Evolutionary conservation across 78 protist genomes (phyloP).

Genomic region (Dictyostelium intermedium): DNA sequence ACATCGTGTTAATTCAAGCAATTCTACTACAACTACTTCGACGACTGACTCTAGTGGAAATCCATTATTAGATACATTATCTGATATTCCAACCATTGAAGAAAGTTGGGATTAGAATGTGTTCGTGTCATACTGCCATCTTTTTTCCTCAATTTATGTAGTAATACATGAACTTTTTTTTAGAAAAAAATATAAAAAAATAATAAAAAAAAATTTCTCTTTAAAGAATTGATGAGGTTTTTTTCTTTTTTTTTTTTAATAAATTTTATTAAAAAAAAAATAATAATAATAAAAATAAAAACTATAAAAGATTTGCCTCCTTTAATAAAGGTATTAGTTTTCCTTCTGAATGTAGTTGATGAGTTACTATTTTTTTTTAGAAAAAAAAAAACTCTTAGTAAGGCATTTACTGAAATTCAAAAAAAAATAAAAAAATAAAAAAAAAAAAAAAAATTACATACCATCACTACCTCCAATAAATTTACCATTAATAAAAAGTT

Average conservation of each 20-base stretch:
- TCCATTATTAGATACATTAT: background rate
- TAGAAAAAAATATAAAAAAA: background rate
- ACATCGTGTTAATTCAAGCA: background rate
- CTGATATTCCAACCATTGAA: conserved; percentile 24
- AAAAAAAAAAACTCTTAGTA: background rate
- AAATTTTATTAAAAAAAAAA: background rate
- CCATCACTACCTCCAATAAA: conserved; percentile 70
- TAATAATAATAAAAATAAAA: background rate
- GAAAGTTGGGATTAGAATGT: background rate
- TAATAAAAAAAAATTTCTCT: background rate
- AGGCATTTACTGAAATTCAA: too few relatives aligned
- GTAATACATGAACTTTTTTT: background rate
- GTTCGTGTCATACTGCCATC: too few relatives aligned
- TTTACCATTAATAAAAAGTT: conserved; percentile 49
- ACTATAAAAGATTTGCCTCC: conserved; percentile 6
- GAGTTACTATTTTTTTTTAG: background rate
- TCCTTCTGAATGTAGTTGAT: background rate
- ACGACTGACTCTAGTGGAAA: background rate
- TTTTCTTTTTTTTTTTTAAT: too few relatives aligned
- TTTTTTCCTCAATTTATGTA: background rate
- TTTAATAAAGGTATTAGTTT: conserved; percentile 27
- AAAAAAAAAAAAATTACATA: background rate
- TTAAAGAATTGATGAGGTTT: too few relatives aligned
- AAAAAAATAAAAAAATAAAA: too few relatives aligned
- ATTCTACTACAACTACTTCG: background rate